Evolutionary conservation across 352 stramenopile species (phyloP), one percentile per base, ranked within the genome.

Genomic region (Phytophthora tubulina): DNA sequence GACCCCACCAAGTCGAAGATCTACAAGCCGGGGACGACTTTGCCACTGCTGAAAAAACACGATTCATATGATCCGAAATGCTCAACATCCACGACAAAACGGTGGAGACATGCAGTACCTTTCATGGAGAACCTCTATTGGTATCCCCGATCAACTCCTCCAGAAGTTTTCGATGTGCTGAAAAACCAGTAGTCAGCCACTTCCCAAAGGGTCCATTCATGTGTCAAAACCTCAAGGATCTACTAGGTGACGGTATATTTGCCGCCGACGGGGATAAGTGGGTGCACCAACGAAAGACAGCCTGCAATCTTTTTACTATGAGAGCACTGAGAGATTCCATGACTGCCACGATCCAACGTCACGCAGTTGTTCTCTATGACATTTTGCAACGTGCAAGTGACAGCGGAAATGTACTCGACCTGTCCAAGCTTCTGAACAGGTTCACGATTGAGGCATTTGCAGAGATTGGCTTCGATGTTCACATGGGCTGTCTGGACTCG

Each of bases 281-380:
- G 39, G 39, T 46, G 8, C 39, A 46, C 17, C 39, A 46, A 15
- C 39, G 89, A 58, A 95, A 95, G 63, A 89, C 75, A 1, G 87
- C 90, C 51, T 97, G 85, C 50, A 88, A 96, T 45, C 86, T 98
- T 21, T 96, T 97, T 45, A 93, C 84, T 7, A 82, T 72, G 42
- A 69, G 69, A 3, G 30, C 73, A 6, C 33, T 90, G 5, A 60
- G 76, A 15, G 75, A 83, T 13, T 78, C 71, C 21, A 86, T 88
- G 80, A 77, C 75, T 0, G 3, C 15, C 3, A 48, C 30, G 0
- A 72, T 90, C 10, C 61, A 79, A 32, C 71, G 63, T 15, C 67
- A 88, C 46, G 21, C 56, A 6, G 27, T 57, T 0, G 38, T 60
- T 0, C 52, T 90, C 30, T 46, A 70, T 21, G 10, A 51, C 0